Evolutionary conservation across 768 basidiomycete genomes (phyloP).

Genomic region (Crepidotus variabilis): DNA sequence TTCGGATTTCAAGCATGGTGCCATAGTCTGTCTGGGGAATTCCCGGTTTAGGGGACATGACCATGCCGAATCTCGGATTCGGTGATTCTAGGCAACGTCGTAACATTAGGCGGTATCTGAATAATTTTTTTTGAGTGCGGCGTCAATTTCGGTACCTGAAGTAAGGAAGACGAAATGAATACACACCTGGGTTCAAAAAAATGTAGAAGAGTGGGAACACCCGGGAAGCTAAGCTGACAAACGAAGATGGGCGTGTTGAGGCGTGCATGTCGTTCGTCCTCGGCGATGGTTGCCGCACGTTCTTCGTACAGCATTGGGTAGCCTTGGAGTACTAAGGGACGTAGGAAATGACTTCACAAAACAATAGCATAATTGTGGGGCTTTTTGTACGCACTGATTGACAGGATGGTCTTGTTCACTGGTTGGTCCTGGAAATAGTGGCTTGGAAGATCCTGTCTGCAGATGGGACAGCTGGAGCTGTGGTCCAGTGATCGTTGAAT

Average conservation of each 20-base stretch:
- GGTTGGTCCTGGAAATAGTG: slow-evolving; percentile 83
- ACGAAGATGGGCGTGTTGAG: slow-evolving; percentile 92
- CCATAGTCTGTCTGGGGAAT: slow-evolving; percentile 62
- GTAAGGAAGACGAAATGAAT: no score
- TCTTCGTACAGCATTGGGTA: slow-evolving; percentile 65
- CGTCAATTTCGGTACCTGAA: no score
- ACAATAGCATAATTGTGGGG: no score
- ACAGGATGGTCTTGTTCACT: slow-evolving; percentile 64
- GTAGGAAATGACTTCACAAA: no score
- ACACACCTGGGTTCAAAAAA: slow-evolving; percentile 75
- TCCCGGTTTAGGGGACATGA: slow-evolving; percentile 60
- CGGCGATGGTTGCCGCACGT: slow-evolving; percentile 57
- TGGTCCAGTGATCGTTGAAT: slow-evolving; percentile 91
- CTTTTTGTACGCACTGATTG: slow-evolving; percentile 49
- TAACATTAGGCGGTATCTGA: slow-evolving; percentile 29
- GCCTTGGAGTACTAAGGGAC: slow-evolving; percentile 44
- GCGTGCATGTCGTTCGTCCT: slow-evolving; percentile 73
- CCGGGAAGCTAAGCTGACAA: slow-evolving; percentile 87
- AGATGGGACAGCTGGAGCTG: slow-evolving; percentile 76
- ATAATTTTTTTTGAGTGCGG: no score
- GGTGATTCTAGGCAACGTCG: slow-evolving; percentile 64
- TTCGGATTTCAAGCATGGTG: slow-evolving; percentile 88
- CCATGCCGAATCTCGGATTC: slow-evolving; percentile 87
- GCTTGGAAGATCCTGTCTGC: slow-evolving; percentile 72
- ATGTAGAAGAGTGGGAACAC: slow-evolving; percentile 84